Percentiles rank a stretch among this genome's conserved stretches.
Evolutionary conservation across 495 filamentous ascomycete species (phyloP).

Genomic region (Tuber borchii): DNA sequence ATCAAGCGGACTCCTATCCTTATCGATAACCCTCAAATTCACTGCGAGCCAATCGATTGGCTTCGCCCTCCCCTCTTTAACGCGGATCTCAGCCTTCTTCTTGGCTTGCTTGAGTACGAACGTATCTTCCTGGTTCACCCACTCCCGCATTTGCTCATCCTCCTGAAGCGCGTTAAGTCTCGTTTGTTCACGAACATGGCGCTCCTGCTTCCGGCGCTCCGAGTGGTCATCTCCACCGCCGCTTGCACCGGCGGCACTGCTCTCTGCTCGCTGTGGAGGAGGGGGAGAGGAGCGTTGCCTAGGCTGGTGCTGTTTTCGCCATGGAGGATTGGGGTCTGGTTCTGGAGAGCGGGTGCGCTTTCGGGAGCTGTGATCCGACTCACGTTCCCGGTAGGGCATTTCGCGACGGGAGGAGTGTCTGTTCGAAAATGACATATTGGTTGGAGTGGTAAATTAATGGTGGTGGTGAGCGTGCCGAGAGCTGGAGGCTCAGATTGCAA

Average conservation of each 20-base stretch:
- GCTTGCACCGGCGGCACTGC: not conserved
- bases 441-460: not conserved
- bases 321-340: conserved; percentile 11
- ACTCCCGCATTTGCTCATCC: conserved; percentile 71
- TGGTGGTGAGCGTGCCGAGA: not conserved
- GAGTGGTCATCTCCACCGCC: conserved; percentile 24
- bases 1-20: conserved; percentile 68
- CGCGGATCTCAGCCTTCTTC: conserved; percentile 93
- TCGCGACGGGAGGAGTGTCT: conserved; percentile 16
- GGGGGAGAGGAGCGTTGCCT: conserved; percentile 11
- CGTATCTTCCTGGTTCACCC: conserved; percentile 88
- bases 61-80: conserved; percentile 86
- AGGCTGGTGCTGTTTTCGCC: conserved; percentile 18
- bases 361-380: not conserved
- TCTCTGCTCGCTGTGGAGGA: conserved; percentile 16
- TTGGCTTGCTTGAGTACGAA: conserved; percentile 97
- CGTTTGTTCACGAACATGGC: conserved; percentile 42
- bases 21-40: conserved; percentile 78
- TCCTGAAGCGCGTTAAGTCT: conserved; percentile 58
- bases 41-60: conserved; percentile 95
- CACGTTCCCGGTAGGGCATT: conserved; percentile 29
- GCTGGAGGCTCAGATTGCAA: not conserved
- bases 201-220: conserved; percentile 36
- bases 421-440: not conserved
- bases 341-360: conserved; percentile 28